Evolutionary conservation across 306 rosid species (phyloP), one percentile per base, ranked within the genome.

Genomic region (Lagenaria siceraria): DNA sequence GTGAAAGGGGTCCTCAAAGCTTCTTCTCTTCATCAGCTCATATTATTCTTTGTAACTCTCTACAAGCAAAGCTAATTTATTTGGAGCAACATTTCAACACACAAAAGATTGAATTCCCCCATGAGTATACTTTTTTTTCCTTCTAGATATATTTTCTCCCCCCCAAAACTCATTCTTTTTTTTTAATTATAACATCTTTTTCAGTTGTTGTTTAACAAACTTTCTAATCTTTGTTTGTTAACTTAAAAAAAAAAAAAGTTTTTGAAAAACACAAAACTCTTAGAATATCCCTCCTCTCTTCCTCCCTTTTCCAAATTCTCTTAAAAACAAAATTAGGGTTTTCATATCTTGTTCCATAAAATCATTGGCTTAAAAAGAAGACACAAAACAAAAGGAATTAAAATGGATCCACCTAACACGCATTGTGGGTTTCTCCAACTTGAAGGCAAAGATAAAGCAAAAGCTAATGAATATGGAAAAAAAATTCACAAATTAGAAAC

Each of bases 1-100:
- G 93, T 36, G 77, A 86, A 89, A 89, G 86, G 54, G 74, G 77
- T 25, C 60, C 51, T 52, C 82, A 64, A 71, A 46, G 33, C 21
- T 35, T n/a, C 75, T 24, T 25, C 76, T 43, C 52, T 2, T 80
- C 75, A 82, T 4, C 55, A 46, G 80, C 87, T 89, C 77, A 92
- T 43, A 70, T 43, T 90, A 91, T 93, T 93, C 97, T 90, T 91
- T 93, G 96, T 81, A 84, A 88, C 96, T 84, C 89, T 83, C 78
- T 63, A 82, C 97, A 93, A 91, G 98, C 96, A 91, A 91, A 93
- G 92, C 88, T 77, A 87, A 86, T 72, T 61, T 81, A 24, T 59
- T 59, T 27, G 58, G 59, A 85, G 84, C 85, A 82, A 87, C 87
- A 86, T 78, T 83, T 91, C 86, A 85, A 84, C 87, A 79, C 60